Base-by-base conservation (phyloP, 768 basidiomycete species). In the Boletus sp. region DNA sequence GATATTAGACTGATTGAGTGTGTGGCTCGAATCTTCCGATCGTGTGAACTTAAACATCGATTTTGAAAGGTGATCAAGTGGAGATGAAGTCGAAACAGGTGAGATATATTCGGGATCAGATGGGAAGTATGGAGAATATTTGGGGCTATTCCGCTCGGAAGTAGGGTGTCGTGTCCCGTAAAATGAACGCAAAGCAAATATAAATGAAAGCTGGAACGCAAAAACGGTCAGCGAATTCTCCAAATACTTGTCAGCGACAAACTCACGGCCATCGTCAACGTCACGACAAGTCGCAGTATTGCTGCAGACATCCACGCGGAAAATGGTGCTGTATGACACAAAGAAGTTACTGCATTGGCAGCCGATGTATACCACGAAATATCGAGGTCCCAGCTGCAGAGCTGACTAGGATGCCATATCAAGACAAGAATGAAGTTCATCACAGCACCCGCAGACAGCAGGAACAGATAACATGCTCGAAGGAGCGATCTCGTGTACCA, bases 361-460 rank as follows among this genome's bases (percentile, higher is more conserved):
- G 56, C 55, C 47, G 57, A 72, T 12, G 76, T 74, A 5, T 82
- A 78, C 89, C 89, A 91, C 10, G 85, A 72, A 42, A 84, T 75
- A 64, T 90, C 89, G 42, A 89, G 73, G 59, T 88, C 84, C 73
- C 87, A 76, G 45, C 73, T 70, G 57, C 89, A 90, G n/a, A 83
- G 78, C 2, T 74, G 49, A 10, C 76, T 66, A 20, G 75, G 68
- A 60, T 75, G 78, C 86, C 86, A 87, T 24, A 78, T 50, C 41
- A 78, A 76, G 40, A 85, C 73, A 20, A 90, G 68, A 8, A 73
- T 78, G 40, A 89, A 58, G 64, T 87, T 90, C 60, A 77, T 73
- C 45, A 80, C 62, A 32, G 88, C 77, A 14, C 84, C 81, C 4
- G 69, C 75, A 45, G 86, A 64, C 6, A 90, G 66, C 54, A 81